Base-by-base conservation (phyloP, 352 stramenopile genomes). In the Pythium periplocum region DNA sequence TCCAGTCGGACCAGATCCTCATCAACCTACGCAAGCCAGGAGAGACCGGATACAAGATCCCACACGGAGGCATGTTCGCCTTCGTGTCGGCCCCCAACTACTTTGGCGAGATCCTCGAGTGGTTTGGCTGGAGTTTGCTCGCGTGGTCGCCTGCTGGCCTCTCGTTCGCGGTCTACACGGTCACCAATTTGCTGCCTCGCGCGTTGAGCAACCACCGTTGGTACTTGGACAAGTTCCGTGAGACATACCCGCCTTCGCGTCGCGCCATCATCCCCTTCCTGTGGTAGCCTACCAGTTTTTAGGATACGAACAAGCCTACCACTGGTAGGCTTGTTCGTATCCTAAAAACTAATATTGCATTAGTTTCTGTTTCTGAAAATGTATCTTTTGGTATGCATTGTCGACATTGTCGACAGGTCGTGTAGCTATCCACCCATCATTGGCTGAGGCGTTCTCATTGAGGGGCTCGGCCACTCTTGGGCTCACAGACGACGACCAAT, bases 61-160 rank as follows among this genome's bases (percentile, higher is more conserved):
- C 80, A 1, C 42, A 59, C 43, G 78, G 78, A 3, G 77, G 72
- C 17, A 56, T 91, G 59, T 91, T 91, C 53, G 60, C 73, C 61
- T 83, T 74, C 42, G 66, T 91, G n/a, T 86, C 78, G 39, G 75
- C 74, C n/a, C 73, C 80, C 6, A 91, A 91, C 63, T 86, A 87
- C 55, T 66, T 91, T 35, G 78, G 75, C 8, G 80, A 91, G 48
- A 66, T 87, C n/a, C 55, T 91, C 47, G 78, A 91, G 55, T 91
- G 80, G 80, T 62, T 53, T 7, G 80, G 80, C 52, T 91, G 78
- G 76, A 72, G 64, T 12, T 31, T 91, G 44, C 46, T 87, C 48
- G 71, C 74, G 35, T 64, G 70, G 64, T 89, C 80, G 34, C 73
- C 73, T 2, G 72, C 75, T 4, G 58, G 52, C 9, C 45, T 52